Evolutionary conservation across 768 basidiomycete genomes (phyloP).

Genomic region (Postia placenta): DNA sequence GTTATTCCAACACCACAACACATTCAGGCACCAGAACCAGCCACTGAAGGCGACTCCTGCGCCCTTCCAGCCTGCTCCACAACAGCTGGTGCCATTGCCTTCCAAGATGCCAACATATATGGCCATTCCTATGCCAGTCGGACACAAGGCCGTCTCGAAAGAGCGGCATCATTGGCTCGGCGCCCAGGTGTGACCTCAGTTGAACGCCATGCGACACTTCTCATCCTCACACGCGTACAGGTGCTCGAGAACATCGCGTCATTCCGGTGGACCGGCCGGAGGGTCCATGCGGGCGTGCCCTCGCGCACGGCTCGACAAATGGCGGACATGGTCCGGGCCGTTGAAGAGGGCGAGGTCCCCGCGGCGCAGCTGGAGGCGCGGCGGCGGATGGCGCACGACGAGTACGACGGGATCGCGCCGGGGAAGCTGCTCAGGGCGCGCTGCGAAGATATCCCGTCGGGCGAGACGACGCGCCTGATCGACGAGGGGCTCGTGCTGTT

Average conservation of each 20-base stretch:
- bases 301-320: conserved; percentile 22
- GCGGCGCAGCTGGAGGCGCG: conserved; percentile 18
- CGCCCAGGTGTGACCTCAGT: conserved; percentile 39
- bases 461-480: conserved; percentile 39
- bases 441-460: conserved; percentile 44
- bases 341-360: conserved; percentile 9
- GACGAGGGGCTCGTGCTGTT: conserved; percentile 42
- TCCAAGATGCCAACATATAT: conserved; percentile 44
- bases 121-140: conserved; percentile 37
- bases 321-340: conserved; percentile 15
- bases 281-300: conserved; percentile 39
- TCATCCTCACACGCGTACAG: conserved; percentile 22
- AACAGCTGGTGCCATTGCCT: conserved; percentile 34
- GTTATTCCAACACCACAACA: conserved; percentile 44
- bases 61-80: conserved; percentile 27
- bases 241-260: conserved; percentile 40
- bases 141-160: conserved; percentile 39
- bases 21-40: conserved; percentile 29
- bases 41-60: conserved; percentile 29
- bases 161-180: conserved; percentile 46
- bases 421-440: conserved; percentile 28
- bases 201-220: background rate
- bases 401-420: conserved; percentile 35
- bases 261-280: conserved; percentile 29
- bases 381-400: conserved; percentile 24